These are phyloP conservation scores for Dimargaris cristalligena DNA, from an alignment of 192 early-diverging fungal species.

Conservation along the genomic window DNA sequence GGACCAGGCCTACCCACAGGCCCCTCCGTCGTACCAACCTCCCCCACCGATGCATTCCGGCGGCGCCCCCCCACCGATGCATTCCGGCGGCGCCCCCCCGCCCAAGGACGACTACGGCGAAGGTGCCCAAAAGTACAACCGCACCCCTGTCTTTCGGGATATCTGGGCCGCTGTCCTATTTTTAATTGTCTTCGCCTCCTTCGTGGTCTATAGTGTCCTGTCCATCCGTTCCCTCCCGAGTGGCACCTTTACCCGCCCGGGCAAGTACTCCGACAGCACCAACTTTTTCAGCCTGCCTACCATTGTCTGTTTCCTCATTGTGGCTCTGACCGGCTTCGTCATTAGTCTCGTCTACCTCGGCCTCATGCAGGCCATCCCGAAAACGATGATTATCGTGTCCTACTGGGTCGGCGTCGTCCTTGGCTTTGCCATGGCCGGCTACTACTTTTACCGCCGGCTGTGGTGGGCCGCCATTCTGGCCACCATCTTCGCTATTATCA, in stretches of 20 bases:
- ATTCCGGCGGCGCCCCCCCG: no score
- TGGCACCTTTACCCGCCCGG: constrained; percentile 22
- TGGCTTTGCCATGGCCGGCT: constrained; percentile 32
- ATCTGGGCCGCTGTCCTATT: constrained; percentile 29
- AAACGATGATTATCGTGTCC: constrained; percentile 33
- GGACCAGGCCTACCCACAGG: no score
- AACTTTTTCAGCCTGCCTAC: constrained; percentile 31
- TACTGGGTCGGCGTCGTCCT: constrained; percentile 33
- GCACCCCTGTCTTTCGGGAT: constrained; percentile 29
- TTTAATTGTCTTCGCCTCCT: constrained; percentile 24
- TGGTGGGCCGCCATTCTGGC: constrained; percentile 35
- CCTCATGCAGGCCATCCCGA: constrained; percentile 34
- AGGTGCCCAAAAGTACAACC: constrained; percentile 26
- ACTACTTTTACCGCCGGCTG: constrained; percentile 33
- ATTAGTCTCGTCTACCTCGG: constrained; percentile 38
- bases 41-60: no score
- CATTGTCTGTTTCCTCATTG: constrained; percentile 30
- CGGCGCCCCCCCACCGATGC: no score
- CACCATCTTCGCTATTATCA: constrained; percentile 34
- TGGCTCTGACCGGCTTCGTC: constrained; percentile 27
- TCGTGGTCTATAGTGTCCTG: constrained; percentile 23
- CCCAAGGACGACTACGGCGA: constrained; percentile 4
- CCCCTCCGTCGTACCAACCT: no score
- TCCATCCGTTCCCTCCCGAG: constrained; percentile 25
- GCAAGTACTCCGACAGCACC: constrained; percentile 15